Base-by-base conservation (phyloP, 1,139 yeast species). In the Kurtzmaniella natalensis region DNA sequence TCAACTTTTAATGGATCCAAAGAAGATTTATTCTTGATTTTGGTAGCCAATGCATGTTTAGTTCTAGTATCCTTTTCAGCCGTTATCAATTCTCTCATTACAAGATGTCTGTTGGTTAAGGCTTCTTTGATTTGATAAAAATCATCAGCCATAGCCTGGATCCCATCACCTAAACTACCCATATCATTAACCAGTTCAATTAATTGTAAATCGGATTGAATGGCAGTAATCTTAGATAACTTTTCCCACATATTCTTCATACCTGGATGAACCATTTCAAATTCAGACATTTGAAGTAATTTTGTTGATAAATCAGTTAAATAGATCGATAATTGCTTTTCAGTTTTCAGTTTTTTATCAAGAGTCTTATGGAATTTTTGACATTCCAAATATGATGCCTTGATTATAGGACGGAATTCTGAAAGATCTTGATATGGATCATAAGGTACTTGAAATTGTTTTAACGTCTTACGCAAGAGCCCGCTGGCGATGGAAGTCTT, bases 41-140 rank as follows among this genome's bases (percentile, higher is more conserved):
- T 81, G 19, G 83, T 75, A 1, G 95, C 95, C 10, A 76, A 72
- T 33, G 77, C 73, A 47, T 86, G 95, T 49, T 78, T 84, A 18
- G 76, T 59, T 46, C 74, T 76, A 2, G 95, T 78, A 40, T 71
- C 76, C 5, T 78, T 75, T 51, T 89, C 95, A 1, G 96, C 94
- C 48, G 78, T 84, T 18, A 76, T 53, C 34, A 87, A 65, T 45
- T 94, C 98, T 37, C 96, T 71, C 95, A 92, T 92, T 31, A 92
- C 62, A 37, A 92, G 66, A 57, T 94, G 96, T 37, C 98, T 72
- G 57, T 89, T 89, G 0, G 98, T 94, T 37, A 92, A 64, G 0
- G 96, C 84, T 57, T 92, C 98, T 56, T 92, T 94, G 35, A 89
- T 84, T 41, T 83, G 82, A 55, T 83, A 92, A 18, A 92, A 81